Evolutionary conservation across 2,329 filamentous ascomycete species (phyloP), one percentile per base, ranked within the genome.

Genomic region (Mycocentrospora acerina): DNA sequence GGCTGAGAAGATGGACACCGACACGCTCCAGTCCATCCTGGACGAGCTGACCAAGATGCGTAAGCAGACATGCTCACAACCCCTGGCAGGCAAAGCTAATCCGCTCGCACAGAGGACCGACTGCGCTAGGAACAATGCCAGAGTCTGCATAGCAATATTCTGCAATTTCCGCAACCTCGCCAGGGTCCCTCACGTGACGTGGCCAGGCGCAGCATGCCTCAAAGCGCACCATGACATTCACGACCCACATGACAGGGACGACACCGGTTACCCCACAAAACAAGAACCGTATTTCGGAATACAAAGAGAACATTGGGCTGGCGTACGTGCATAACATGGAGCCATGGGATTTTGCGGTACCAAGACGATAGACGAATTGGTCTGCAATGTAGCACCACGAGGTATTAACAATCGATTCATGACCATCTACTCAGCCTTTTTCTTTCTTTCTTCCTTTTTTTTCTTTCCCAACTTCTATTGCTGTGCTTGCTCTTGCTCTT

Each of bases 31-130:
- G 68, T 85, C 90, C 48, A 74, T 97, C 41, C 78, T 98, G 41
- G 85, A 95, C 61, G 90, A 98, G 73, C 85, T 97, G 70, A 86
- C 83, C 55, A 94, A 94, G 75, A 74, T 95, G 62, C 73, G 79
- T 55, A 68, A 70, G 61, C 19, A 22, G 19, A 22, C 19, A 22
- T 22, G 19, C 19, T 22, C n/a, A n/a, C n/a, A n/a, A 9, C 9
- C 19, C 19, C 19, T 22, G 19, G 5, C 5, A 22, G 19, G 19
- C 5, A 22, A 22, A 22, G 19, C 19, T 22, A 9, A 22, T 9
- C 9, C 19, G 19, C 5, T n/a, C 19, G 9, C 11, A 15, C 22
- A 44, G 41, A 44, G 33, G 41, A 44, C 19, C 41, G 41, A 19
- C 32, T 44, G 32, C 41, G 41, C 25, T 44, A 35, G 19, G 9